Evolutionary conservation across 805 yeast species (phyloP).

Genomic region (Yueomyces sp.): DNA sequence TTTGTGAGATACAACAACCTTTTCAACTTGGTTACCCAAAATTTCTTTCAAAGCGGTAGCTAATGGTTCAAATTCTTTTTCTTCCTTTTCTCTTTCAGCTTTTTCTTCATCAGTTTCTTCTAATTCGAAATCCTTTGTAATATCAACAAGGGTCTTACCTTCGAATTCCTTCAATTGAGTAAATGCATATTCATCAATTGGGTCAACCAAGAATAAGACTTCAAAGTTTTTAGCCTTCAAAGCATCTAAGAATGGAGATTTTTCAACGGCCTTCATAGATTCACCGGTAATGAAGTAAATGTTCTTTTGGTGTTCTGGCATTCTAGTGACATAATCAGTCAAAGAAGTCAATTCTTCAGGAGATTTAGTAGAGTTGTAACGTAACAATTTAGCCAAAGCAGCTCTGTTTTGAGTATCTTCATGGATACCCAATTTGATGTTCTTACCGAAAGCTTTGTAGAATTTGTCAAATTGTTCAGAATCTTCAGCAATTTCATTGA

Average conservation of each 20-base stretch:
- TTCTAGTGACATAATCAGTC: slow-evolving; percentile 95
- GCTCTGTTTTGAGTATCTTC: slow-evolving; percentile 97
- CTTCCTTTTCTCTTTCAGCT: slow-evolving; percentile 84
- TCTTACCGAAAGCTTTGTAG: slow-evolving; percentile 96
- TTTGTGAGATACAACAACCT: slow-evolving; percentile 96
- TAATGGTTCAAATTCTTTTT: slow-evolving; percentile 81
- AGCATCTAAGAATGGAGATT: slow-evolving; percentile 98
- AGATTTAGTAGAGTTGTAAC: slow-evolving; percentile 95
- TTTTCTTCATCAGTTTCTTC: slow-evolving; percentile 99
- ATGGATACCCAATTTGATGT: slow-evolving; percentile 96
- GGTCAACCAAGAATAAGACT: slow-evolving; percentile 95
- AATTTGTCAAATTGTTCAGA: slow-evolving; percentile 96
- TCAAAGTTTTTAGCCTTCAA: slow-evolving; percentile 97
- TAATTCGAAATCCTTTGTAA: slow-evolving; percentile 97
- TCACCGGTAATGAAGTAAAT: slow-evolving; percentile 99
- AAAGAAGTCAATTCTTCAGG: slow-evolving; percentile 88
- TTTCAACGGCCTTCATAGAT: slow-evolving; percentile 92
- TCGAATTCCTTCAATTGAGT: slow-evolving; percentile 98
- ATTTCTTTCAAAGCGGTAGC: slow-evolving; percentile 93
- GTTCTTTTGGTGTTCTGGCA: slow-evolving; percentile 99
- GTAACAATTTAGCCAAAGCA: slow-evolving; percentile 88
- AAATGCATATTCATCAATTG: slow-evolving; percentile 99
- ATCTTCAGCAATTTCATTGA: slow-evolving; percentile 99
- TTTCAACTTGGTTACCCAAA: slow-evolving; percentile 97
- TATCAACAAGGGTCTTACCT: slow-evolving; percentile 97